phyloP scores from a whole-genome alignment of 345 rosid species.

The Salix koriyanagi region DNA sequence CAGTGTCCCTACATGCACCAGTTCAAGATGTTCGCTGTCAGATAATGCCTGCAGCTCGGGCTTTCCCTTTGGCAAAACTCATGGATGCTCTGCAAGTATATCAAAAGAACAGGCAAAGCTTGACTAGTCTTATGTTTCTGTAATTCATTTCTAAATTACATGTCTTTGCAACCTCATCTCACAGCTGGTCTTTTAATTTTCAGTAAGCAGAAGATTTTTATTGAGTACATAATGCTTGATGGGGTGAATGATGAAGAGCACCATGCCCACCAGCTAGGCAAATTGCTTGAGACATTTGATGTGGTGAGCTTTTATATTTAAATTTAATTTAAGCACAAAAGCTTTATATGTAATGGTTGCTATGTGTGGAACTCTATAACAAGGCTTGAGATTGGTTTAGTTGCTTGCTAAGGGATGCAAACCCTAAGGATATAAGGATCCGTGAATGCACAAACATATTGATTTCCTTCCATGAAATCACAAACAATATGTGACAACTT shows the following conservation, averaged over 20 bases:
- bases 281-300: slow-evolving; percentile 71
- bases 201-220: slow-evolving; percentile 78
- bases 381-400: background rate
- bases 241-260: slow-evolving; percentile 84
- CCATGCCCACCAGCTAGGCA: slow-evolving; percentile 77
- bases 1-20: slow-evolving; percentile 96
- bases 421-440: too few species aligned
- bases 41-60: slow-evolving; percentile 98
- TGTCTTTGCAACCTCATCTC: background rate
- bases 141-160: background rate
- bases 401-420: background rate
- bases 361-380: background rate
- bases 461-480: too few species aligned
- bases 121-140: slow-evolving; percentile 3
- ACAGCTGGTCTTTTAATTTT: slow-evolving; percentile 10
- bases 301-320: slow-evolving; percentile 53
- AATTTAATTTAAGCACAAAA: background rate
- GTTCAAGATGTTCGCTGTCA: slow-evolving; percentile 91
- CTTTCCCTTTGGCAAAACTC: slow-evolving; percentile 90
- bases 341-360: background rate
- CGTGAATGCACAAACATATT: too few species aligned
- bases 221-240: slow-evolving; percentile 96
- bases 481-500: too few species aligned
- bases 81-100: slow-evolving; percentile 66
- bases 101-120: slow-evolving; percentile 65